Evolutionary conservation across 2,329 filamentous ascomycete genomes (phyloP), one percentile per base, ranked within the genome.

Genomic region (Magnaporthales sp.): DNA sequence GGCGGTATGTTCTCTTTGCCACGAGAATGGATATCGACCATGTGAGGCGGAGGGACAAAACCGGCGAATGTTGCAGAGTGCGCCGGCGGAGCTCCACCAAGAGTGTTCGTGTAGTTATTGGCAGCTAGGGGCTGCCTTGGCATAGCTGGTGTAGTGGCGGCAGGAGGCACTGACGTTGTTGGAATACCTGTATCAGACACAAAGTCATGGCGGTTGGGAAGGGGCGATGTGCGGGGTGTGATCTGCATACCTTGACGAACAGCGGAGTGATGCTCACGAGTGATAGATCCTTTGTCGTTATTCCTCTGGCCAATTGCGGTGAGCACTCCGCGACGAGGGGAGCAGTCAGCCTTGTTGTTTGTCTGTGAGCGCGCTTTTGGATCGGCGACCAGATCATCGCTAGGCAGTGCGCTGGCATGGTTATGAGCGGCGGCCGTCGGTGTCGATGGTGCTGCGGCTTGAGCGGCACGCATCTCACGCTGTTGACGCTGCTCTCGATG

Each of bases 1-100:
- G 58, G 56, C 26, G 66, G 66, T 19, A 63, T 67, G 24, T 54
- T 54, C 32, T 65, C 64, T 22, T 67, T 46, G 60, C 26, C 56
- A 63, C 54, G 65, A 3, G 65, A 58, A 26, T 58, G 22, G 54
- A 58, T 26, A 26, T 58, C 54, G 54, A 26, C 9, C 24, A 24
- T 61, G 26, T 46, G 66, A 29, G 38, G 32, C 22, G 38, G 46
- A 26, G 26, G 31, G 15, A 62, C 62, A 38, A 54, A 64, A 7
- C 60, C 32, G 24, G 54, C 4, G 26, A 11, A 24, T 24, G 29
- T n/a, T 27, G 66, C 32, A 4, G 66, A 24, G 56, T 11, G 61
- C 2, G 22, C 24, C 13, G 46, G 32, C 26, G 15, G 62, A 5
- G 26, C n/a, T 26, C 13, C 30, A 63, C 30, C 30, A 10, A 38